These are phyloP conservation scores for Alternaria dauci DNA, from an alignment of 2,329 filamentous ascomycete genomes.

Conservation along the genomic window DNA sequence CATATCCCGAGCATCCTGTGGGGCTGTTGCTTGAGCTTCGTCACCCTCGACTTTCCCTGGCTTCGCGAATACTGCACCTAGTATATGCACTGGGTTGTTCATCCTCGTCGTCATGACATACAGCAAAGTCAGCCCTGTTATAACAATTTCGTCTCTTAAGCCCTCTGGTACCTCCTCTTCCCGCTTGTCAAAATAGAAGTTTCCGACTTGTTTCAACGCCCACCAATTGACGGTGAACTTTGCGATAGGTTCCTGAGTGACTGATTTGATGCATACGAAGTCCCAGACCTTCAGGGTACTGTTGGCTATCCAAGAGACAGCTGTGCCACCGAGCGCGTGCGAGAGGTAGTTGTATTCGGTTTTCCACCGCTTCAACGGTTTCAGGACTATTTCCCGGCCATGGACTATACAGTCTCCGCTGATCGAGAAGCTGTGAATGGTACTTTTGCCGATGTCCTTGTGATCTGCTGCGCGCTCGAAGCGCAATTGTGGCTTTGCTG, in stretches of 20 bases:
- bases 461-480: constrained; percentile 17
- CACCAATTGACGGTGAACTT: constrained; percentile 29
- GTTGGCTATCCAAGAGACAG: constrained; percentile 28
- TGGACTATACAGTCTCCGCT: constrained; percentile 25
- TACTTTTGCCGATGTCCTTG: constrained; percentile 20
- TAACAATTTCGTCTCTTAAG: constrained; percentile 29
- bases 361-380: constrained; percentile 30
- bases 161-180: constrained; percentile 14
- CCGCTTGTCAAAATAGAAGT: constrained; percentile 27
- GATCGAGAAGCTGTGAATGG: constrained; percentile 27
- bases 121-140: constrained; percentile 25
- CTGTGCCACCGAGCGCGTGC: constrained; percentile 6
- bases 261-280: constrained; percentile 27
- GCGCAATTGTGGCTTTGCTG: constrained; percentile 28
- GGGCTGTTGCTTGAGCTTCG: not conserved
- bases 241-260: constrained; percentile 27
- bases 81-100: constrained; percentile 28
- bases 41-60: constrained; percentile 22
- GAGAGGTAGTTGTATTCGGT: constrained; percentile 35
- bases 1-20: not conserved
- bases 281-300: constrained; percentile 29
- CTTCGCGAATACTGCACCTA: constrained; percentile 28
- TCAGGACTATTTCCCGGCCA: constrained; percentile 21
- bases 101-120: constrained; percentile 32
- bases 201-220: constrained; percentile 30